Evolutionary conservation across 192 early-diverging fungal species (phyloP).

Genomic region (Coemansia sp.): DNA sequence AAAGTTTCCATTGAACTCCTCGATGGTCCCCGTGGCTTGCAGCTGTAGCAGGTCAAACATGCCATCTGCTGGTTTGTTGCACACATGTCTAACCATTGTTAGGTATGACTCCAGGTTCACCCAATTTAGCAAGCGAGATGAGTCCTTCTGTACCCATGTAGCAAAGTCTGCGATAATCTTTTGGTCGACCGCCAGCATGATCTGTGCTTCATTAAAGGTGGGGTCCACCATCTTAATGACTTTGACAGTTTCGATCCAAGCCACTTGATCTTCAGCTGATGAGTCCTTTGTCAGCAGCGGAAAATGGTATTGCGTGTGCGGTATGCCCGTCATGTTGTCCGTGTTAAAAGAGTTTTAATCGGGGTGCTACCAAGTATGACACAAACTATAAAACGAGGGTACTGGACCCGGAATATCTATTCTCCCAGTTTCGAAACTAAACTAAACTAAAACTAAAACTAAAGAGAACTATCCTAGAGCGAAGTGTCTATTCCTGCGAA

Average conservation of each 20-base stretch:
- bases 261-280: not conserved
- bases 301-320: not conserved
- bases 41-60: not conserved
- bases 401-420: too few species aligned
- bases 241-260: not conserved
- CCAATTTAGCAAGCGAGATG: not conserved
- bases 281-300: not conserved
- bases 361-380: too few species aligned
- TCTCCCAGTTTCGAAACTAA: too few species aligned
- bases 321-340: not conserved
- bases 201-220: not conserved
- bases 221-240: not conserved
- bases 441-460: too few species aligned
- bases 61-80: not conserved
- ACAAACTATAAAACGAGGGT: too few species aligned
- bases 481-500: too few species aligned
- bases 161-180: not conserved
- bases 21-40: not conserved
- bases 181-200: not conserved
- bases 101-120: not conserved
- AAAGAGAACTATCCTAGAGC: too few species aligned
- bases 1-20: not conserved
- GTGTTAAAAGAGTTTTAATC: too few species aligned
- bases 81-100: not conserved
- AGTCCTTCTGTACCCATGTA: not conserved